Conservation (phyloP, 257 asterid species). For the Penstemon barbatus region DNA sequence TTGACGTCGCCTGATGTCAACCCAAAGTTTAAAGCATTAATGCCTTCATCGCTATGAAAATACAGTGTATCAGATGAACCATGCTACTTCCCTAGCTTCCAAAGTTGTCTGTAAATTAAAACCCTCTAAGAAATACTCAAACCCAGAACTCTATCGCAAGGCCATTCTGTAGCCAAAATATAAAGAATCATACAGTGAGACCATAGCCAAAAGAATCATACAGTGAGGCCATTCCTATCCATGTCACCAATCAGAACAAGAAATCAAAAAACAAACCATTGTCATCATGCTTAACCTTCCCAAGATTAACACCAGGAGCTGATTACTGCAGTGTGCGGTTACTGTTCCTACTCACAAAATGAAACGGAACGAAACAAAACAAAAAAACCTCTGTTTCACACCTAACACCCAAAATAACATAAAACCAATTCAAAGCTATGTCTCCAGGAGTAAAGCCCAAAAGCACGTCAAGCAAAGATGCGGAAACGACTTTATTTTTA, state of each 20-base stretch:
- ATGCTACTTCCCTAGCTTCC: no score
- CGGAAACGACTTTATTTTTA: neutral
- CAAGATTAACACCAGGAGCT: no score
- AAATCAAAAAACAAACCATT: neutral
- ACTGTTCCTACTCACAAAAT: no score
- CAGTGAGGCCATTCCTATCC: neutral
- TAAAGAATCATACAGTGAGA: neutral
- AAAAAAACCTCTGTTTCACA: neutral
- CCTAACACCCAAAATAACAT: conserved; percentile 1
- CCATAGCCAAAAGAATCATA: neutral
- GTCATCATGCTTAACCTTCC: neutral
- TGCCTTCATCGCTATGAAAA: no score
- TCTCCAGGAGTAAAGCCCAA: conserved; percentile 17
- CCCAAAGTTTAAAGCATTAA: no score
- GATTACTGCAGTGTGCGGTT: no score
- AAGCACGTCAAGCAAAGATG: conserved; percentile 9
- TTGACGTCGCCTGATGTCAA: no score
- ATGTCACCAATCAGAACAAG: neutral
- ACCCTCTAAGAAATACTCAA: no score
- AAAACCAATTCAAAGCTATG: conserved; percentile 5
- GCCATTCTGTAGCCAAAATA: no score
- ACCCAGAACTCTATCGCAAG: no score
- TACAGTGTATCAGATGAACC: no score
- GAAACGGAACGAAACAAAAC: neutral
- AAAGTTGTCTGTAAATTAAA: no score